These are phyloP conservation scores for Aspergillus arachidicola DNA, from an alignment of 2,329 filamentous ascomycete genomes.

Conservation along the genomic window DNA sequence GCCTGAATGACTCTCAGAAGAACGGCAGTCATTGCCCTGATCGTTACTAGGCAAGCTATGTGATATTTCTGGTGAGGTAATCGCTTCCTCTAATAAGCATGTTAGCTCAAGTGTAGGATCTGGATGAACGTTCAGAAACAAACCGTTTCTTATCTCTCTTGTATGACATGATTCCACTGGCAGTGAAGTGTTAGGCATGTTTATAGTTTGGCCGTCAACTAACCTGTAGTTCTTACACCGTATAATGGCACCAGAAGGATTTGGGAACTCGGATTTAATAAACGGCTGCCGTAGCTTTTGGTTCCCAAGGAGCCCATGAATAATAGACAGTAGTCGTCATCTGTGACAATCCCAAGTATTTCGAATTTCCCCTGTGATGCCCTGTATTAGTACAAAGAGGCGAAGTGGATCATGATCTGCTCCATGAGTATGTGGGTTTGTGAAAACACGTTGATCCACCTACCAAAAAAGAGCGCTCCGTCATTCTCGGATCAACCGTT, in stretches of 20 bases:
- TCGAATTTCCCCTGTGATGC: not conserved
- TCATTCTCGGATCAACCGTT: not conserved
- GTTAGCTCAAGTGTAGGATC: not conserved
- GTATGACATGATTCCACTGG: not conserved
- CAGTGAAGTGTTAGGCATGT: not conserved
- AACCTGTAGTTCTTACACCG: not conserved
- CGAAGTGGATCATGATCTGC: not conserved
- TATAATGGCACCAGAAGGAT: not conserved
- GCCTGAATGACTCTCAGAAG: not conserved
- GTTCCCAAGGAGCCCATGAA: not conserved
- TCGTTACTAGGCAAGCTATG: not conserved
- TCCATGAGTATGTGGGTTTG: not conserved
- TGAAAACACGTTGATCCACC: not conserved
- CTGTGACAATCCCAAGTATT: not conserved
- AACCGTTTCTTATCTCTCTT: not conserved
- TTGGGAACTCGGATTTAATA: not conserved
- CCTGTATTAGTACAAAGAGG: not conserved
- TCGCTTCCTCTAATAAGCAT: not conserved
- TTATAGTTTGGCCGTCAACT: not conserved
- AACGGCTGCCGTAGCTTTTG: not conserved
- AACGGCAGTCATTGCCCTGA: not conserved
- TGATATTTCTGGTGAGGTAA: not conserved
- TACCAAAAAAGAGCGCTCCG: not conserved
- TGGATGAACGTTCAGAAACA: not conserved
- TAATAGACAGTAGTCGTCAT: not conserved